Conservation (phyloP, 2,329 filamentous ascomycete species). For the Zymoseptoria tritici region DNA sequence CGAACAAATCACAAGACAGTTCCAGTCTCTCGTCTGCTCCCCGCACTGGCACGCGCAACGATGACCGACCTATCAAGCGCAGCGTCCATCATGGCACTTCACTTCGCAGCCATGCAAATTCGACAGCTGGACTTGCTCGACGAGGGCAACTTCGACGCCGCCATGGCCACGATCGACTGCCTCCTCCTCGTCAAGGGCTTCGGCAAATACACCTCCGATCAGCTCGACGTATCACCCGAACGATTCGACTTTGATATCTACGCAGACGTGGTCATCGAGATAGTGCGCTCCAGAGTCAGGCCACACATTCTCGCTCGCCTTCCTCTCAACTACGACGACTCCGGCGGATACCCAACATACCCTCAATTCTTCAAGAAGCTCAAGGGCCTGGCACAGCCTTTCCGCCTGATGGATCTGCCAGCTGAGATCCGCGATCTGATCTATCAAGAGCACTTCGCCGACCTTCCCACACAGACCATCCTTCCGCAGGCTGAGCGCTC, state of each 20-base stretch:
- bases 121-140: background rate
- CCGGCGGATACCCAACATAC: background rate
- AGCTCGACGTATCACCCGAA: background rate
- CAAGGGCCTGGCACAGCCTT: background rate
- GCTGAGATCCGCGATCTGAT: background rate
- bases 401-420: background rate
- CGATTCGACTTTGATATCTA: background rate
- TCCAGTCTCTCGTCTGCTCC: background rate
- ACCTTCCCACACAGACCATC: background rate
- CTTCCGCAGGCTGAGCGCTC: background rate
- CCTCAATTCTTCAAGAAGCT: background rate
- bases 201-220: background rate
- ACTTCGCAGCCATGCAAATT: background rate
- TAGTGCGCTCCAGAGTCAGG: background rate
- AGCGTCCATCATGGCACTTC: background rate
- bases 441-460: background rate
- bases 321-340: background rate
- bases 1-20: background rate
- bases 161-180: background rate
- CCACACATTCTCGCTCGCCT: background rate
- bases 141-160: background rate
- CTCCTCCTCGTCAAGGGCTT: background rate
- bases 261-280: background rate
- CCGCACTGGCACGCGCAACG: background rate
- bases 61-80: background rate